Evolutionary conservation across 257 asterid species (phyloP).

Genomic region (Solanum arcanum): DNA sequence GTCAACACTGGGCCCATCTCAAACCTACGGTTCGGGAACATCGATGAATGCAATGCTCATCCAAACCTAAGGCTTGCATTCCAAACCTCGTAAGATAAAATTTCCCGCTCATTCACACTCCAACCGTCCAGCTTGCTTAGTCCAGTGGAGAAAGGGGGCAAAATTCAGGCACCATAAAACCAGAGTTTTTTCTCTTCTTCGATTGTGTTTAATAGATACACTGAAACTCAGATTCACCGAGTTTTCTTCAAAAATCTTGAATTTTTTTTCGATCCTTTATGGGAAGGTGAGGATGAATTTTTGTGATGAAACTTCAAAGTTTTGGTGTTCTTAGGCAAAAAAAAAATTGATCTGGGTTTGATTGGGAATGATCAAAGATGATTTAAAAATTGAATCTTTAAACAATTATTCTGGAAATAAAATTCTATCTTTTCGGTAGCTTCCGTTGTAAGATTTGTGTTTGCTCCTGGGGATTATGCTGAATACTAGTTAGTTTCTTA

Average conservation of each 20-base stretch:
- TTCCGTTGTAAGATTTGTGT: background rate
- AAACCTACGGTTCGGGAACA: background rate
- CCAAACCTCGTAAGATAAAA: constrained; percentile 20
- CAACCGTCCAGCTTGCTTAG: constrained; percentile 32
- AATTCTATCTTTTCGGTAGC: background rate
- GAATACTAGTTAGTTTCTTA: background rate
- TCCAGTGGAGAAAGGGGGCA: constrained; percentile 38
- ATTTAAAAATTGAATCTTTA: background rate
- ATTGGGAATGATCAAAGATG: background rate
- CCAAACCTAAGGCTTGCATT: constrained; percentile 23
- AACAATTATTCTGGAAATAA: background rate
- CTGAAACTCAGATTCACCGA: background rate
- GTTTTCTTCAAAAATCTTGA: background rate
- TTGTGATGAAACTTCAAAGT: background rate
- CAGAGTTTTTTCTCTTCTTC: background rate
- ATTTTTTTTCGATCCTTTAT: background rate
- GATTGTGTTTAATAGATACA: background rate
- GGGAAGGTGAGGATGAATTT: constrained; percentile 2
- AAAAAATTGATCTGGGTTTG: background rate
- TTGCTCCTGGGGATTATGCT: background rate
- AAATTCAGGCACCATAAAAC: background rate
- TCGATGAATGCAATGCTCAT: background rate
- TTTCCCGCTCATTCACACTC: constrained; percentile 68
- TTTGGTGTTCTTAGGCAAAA: background rate
- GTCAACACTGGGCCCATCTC: constrained; percentile 35